These are phyloP conservation scores for Plicaturopsis crispa DNA, from an alignment of 768 basidiomycete species.

Conservation along the genomic window DNA sequence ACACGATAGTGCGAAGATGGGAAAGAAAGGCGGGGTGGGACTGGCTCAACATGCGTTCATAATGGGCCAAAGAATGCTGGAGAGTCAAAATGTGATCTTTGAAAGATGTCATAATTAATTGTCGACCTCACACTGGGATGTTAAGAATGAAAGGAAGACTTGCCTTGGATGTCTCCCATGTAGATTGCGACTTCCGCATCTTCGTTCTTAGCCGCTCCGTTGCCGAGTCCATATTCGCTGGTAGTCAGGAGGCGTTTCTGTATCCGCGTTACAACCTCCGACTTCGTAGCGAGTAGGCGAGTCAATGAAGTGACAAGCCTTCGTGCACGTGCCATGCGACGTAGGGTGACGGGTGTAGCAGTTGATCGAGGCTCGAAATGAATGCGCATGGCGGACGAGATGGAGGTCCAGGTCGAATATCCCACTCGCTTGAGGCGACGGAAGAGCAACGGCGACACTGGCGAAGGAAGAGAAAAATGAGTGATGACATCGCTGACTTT, in stretches of 20 bases:
- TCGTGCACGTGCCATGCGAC: constrained; percentile 74
- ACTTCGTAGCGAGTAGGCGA: constrained; percentile 71
- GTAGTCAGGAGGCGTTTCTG: constrained; percentile 59
- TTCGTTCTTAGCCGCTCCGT: constrained; percentile 34
- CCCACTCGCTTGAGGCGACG: constrained; percentile 29
- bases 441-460: constrained; percentile 14
- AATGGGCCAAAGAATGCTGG: constrained; percentile 77
- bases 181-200: constrained; percentile 75
- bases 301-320: constrained; percentile 73
- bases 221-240: constrained; percentile 24
- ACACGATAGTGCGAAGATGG: constrained; percentile 59
- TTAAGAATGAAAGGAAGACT: constrained; percentile 8
- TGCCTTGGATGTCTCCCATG: constrained; percentile 89
- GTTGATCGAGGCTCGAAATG: constrained; percentile 13
- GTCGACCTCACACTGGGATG: background rate
- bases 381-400: constrained; percentile 2
- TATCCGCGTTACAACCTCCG: constrained; percentile 73
- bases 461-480: constrained; percentile 16
- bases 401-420: constrained; percentile 14
- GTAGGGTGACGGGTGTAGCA: constrained; percentile 42
- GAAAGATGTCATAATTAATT: constrained; percentile 5
- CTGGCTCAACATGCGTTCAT: constrained; percentile 83
- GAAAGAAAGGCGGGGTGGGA: constrained; percentile 83
- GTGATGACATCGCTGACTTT: background rate
- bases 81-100: constrained; percentile 89